A percentile compares a stretch with the other conserved stretches of the same genome.
Conservation (phyloP, 23 red algal species). For the Cyanidiococcus yangmingshanensis region DNA sequence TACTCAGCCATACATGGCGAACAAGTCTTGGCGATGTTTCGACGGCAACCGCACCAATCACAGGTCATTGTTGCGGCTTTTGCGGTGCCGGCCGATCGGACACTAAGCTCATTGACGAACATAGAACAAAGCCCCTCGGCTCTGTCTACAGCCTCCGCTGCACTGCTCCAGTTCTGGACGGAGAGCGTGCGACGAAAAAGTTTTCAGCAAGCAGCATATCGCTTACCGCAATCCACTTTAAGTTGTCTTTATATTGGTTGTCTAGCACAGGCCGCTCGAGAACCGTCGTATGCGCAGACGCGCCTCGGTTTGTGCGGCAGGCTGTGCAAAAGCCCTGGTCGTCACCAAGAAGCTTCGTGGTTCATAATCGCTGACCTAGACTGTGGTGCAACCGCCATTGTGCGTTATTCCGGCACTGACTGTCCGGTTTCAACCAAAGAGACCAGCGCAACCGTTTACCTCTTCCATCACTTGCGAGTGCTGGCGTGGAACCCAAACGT, state of each 20-base stretch:
- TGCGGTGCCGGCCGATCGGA: neutral
- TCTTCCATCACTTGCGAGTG: neutral
- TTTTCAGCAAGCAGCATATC: neutral
- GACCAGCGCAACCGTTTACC: neutral
- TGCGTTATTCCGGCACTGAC: neutral
- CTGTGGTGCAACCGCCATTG: neutral
- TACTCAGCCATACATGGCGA: too few relatives aligned
- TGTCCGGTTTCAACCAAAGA: too few relatives aligned
- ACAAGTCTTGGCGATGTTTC: too few relatives aligned
- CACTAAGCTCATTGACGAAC: neutral
- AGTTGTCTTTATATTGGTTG: neutral
- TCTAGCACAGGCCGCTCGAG: neutral
- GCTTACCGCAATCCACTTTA: neutral
- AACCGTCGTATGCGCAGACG: neutral
- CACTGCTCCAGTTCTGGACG: neutral
- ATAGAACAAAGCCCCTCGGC: neutral
- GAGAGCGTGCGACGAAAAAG: neutral
- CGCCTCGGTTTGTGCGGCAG: neutral
- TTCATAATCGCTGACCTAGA: neutral
- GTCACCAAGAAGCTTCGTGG: neutral
- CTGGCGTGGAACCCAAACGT: neutral
- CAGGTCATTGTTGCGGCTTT: neutral
- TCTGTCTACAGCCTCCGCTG: neutral
- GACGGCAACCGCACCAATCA: too few relatives aligned
- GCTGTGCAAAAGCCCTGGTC: neutral